These are phyloP conservation scores for Paracoccidioides brasiliensis DNA, from an alignment of 2,329 filamentous ascomycete species.

Conservation along the genomic window DNA sequence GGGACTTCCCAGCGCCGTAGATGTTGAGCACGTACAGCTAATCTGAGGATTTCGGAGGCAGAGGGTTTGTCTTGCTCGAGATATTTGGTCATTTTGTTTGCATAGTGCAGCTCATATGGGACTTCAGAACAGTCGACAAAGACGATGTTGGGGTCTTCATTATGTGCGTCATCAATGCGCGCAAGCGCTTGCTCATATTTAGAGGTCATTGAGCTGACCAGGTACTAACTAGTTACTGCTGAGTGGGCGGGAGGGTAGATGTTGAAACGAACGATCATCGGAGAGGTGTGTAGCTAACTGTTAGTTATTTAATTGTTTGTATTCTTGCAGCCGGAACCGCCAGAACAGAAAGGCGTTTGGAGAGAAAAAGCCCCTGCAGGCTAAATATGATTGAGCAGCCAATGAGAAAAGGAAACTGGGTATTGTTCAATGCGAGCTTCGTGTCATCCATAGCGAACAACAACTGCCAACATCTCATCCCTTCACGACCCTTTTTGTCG, in stretches of 20 bases:
- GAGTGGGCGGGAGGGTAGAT: neutral
- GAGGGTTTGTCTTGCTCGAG: constrained; percentile 47
- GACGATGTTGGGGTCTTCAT: constrained; percentile 50
- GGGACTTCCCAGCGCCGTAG: constrained; percentile 78
- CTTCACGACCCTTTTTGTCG: neutral
- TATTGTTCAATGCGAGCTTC: no score
- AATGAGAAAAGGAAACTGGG: no score
- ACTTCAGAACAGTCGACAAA: constrained; percentile 34
- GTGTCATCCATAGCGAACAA: no score
- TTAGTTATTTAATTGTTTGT: no score
- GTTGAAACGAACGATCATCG: neutral
- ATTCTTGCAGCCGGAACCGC: no score
- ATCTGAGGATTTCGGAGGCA: constrained; percentile 53
- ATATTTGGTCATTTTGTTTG: constrained; percentile 64
- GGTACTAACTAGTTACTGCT: neutral
- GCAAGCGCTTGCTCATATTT: constrained; percentile 39
- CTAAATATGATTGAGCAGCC: no score
- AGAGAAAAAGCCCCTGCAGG: no score
- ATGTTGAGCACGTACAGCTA: constrained; percentile 75
- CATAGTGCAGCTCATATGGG: constrained; percentile 74
- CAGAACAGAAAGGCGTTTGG: no score
- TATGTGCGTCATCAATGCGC: constrained; percentile 62
- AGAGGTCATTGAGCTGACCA: constrained; percentile 22
- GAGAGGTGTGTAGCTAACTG: neutral
- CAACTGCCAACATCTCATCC: neutral